Conservation (phyloP, 208 protist species). For the Entamoeba histolytica region DNA sequence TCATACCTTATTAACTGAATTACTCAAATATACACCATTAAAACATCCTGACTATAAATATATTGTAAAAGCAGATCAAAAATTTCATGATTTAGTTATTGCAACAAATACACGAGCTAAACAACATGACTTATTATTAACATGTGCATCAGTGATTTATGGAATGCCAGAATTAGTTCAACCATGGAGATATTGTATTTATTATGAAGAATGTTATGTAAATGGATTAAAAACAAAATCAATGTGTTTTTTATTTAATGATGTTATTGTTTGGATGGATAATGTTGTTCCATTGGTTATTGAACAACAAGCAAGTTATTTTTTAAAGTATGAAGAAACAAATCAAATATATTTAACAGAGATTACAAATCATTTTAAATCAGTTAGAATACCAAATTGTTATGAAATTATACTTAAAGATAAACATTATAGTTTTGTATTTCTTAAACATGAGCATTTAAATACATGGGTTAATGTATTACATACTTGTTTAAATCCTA, state of each 20-base stretch:
- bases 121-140: neutral
- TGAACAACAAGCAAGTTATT: neutral
- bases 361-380: neutral
- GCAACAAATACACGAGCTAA: neutral
- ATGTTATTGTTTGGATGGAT: neutral
- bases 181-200: neutral
- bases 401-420: neutral
- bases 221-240: neutral
- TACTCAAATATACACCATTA: neutral
- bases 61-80: neutral
- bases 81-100: neutral
- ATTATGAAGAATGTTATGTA: neutral
- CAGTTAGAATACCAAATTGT: neutral
- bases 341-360: neutral
- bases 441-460: neutral
- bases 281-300: neutral
- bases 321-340: neutral
- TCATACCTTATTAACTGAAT: neutral
- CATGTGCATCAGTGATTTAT: neutral
- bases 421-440: neutral
- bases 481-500: too few species aligned
- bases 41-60: neutral
- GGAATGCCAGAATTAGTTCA: neutral
- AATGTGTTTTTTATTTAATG: neutral
- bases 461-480: neutral